Percentiles rank a stretch among this genome's conserved stretches.
Conservation (phyloP, 768 basidiomycete species). For the Russula sp. region DNA sequence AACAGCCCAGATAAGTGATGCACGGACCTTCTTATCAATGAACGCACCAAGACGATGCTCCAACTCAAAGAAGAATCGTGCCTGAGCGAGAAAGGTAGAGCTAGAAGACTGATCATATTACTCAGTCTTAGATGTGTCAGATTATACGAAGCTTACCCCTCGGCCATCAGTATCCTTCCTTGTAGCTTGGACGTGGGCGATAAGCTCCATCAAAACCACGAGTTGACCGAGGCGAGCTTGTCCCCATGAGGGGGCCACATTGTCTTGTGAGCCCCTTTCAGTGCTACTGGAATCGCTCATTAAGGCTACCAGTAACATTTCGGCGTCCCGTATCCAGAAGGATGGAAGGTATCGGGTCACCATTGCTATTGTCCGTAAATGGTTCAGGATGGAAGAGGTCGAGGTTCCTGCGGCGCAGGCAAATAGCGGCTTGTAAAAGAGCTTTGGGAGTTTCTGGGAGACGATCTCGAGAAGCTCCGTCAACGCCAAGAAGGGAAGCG, state of each 20-base stretch:
- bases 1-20: background rate
- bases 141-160: constrained; percentile 31
- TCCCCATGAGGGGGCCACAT: constrained; percentile 40
- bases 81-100: constrained; percentile 19
- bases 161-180: constrained; percentile 43
- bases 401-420: constrained; percentile 60
- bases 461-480: constrained; percentile 51
- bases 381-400: constrained; percentile 54
- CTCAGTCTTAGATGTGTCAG: constrained; percentile 6
- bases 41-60: constrained; percentile 27
- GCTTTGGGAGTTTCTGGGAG: constrained; percentile 52
- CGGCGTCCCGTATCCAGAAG: constrained; percentile 65
- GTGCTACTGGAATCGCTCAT: constrained; percentile 47
- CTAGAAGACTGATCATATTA: constrained; percentile 14
- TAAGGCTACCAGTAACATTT: constrained; percentile 71
- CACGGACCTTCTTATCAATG: constrained; percentile 19
- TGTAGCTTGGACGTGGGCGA: constrained; percentile 47
- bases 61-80: constrained; percentile 29
- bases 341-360: constrained; percentile 55
- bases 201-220: constrained; percentile 59
- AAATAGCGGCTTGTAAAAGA: constrained; percentile 74
- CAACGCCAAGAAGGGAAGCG: constrained; percentile 46
- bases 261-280: constrained; percentile 31
- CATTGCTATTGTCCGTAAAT: constrained; percentile 53
- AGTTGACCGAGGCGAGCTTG: constrained; percentile 60